Evolutionary conservation across 1,284 basidiomycete species (phyloP).

Genomic region (Ceratobasidium sp.): DNA sequence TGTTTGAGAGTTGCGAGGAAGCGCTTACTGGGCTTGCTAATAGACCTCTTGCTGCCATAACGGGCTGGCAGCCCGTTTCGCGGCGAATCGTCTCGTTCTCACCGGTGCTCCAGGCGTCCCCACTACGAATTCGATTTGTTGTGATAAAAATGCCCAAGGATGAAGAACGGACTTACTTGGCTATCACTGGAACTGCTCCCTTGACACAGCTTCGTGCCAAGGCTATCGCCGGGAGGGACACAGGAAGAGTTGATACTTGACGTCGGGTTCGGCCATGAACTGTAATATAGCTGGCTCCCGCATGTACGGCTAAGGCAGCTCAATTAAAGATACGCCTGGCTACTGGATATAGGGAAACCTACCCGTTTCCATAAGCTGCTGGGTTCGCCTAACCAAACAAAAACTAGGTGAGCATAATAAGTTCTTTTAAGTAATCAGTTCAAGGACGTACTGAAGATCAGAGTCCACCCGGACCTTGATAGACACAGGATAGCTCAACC

Average conservation of each 20-base stretch:
- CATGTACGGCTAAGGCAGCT: constrained; percentile 54
- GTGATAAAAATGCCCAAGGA: neutral
- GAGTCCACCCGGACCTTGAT: constrained; percentile 68
- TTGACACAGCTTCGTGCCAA: constrained; percentile 63
- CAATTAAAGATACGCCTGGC: neutral
- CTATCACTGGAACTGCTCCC: constrained; percentile 62
- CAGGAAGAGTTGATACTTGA: constrained; percentile 63
- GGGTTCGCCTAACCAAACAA: constrained; percentile 57
- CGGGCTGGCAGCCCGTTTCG: constrained; percentile 61
- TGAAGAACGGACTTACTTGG: constrained; percentile 54
- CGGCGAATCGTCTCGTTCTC: constrained; percentile 60
- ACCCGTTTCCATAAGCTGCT: constrained; percentile 60
- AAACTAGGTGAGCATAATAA: neutral
- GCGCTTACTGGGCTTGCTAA: constrained; percentile 63
- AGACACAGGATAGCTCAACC: constrained; percentile 63
- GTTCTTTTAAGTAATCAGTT: neutral
- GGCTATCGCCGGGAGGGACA: constrained; percentile 60
- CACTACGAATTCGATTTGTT: constrained; percentile 46
- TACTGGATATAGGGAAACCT: neutral
- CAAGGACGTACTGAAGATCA: constrained; percentile 55
- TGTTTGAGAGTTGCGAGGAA: neutral
- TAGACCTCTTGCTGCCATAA: constrained; percentile 68
- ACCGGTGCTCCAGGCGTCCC: constrained; percentile 62
- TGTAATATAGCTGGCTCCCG: constrained; percentile 57
- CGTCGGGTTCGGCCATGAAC: constrained; percentile 67